A percentile compares a stretch with the other conserved stretches of the same genome.
Conservation (phyloP, 108 stramenopile genomes). For the Pseudonitzschia pungens region DNA sequence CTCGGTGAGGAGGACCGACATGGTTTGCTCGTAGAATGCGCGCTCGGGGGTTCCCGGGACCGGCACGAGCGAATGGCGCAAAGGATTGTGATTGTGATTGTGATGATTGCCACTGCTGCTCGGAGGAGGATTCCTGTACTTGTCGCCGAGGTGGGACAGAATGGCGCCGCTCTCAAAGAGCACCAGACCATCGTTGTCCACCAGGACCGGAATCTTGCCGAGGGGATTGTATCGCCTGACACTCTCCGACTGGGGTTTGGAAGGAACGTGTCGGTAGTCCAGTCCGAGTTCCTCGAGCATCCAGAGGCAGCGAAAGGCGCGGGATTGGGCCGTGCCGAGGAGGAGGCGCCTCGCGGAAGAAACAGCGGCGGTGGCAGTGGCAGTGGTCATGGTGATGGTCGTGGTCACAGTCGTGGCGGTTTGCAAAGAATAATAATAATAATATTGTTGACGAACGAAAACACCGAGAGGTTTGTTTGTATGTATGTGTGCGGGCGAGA, state of each 20-base stretch:
- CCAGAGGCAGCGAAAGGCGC: conserved; percentile 79
- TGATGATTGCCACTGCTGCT: neutral
- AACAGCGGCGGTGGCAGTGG: conserved; percentile 17
- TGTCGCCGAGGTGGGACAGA: conserved; percentile 75
- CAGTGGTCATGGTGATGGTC: too few species aligned
- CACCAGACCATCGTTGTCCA: conserved; percentile 48
- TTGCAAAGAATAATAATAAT: too few species aligned
- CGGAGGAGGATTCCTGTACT: neutral
- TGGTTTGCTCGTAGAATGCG: conserved; percentile 67
- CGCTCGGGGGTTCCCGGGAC: conserved; percentile 52
- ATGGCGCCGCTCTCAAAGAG: conserved; percentile 76
- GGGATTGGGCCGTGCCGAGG: conserved; percentile 54
- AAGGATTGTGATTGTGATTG: neutral
- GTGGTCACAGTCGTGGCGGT: too few species aligned
- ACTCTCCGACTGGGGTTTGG: conserved; percentile 37
- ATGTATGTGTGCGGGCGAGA: too few species aligned
- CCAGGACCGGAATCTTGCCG: conserved; percentile 72
- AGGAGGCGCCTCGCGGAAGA: conserved; percentile 14
- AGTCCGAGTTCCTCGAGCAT: conserved; percentile 80
- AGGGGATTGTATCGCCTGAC: conserved; percentile 56
- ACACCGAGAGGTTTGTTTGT: too few species aligned
- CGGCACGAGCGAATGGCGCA: conserved; percentile 61
- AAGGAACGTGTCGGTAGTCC: conserved; percentile 36
- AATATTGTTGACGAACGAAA: too few species aligned
- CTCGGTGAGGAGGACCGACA: conserved; percentile 57